Evolutionary conservation across 2,329 filamentous ascomycete species (phyloP).

Genomic region (Colletotrichum neosansevieriae): DNA sequence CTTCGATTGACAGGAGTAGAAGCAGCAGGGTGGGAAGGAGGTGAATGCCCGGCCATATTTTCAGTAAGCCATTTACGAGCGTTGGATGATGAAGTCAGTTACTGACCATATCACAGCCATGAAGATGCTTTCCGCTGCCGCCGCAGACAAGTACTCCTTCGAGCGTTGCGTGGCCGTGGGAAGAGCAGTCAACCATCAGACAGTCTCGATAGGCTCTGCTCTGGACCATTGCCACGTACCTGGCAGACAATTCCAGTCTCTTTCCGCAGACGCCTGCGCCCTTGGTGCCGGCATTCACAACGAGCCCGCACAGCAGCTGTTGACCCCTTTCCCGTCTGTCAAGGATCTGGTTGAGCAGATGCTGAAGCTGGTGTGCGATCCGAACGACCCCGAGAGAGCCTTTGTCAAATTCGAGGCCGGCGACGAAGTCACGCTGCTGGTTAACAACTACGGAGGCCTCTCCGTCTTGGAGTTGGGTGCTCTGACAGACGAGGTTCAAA

Average conservation of each 20-base stretch:
- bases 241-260: conserved; percentile 67
- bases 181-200: conserved; percentile 68
- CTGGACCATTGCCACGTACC: conserved; percentile 81
- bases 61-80: conserved; percentile 56
- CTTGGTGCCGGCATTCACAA: conserved; percentile 69
- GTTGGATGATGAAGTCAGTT: neutral
- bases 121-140: conserved; percentile 77
- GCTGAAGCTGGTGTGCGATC: conserved; percentile 64
- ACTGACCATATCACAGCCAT: conserved; percentile 64
- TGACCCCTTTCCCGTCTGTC: conserved; percentile 56
- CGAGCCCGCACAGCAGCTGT: conserved; percentile 47
- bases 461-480: conserved; percentile 66
- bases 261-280: conserved; percentile 51
- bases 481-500: conserved; percentile 64
- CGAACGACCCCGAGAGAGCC: conserved; percentile 63
- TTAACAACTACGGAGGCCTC: conserved; percentile 70
- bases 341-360: conserved; percentile 57
- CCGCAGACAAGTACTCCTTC: conserved; percentile 67
- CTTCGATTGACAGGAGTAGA: conserved; percentile 74
- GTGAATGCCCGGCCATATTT: conserved; percentile 75
- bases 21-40: conserved; percentile 78
- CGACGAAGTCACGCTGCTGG: conserved; percentile 63
- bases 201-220: conserved; percentile 74
- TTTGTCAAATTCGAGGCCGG: conserved; percentile 59
- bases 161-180: conserved; percentile 69